Evolutionary conservation across 2,329 filamentous ascomycete genomes (phyloP).

Genomic region (Colletotrichum siamense): DNA sequence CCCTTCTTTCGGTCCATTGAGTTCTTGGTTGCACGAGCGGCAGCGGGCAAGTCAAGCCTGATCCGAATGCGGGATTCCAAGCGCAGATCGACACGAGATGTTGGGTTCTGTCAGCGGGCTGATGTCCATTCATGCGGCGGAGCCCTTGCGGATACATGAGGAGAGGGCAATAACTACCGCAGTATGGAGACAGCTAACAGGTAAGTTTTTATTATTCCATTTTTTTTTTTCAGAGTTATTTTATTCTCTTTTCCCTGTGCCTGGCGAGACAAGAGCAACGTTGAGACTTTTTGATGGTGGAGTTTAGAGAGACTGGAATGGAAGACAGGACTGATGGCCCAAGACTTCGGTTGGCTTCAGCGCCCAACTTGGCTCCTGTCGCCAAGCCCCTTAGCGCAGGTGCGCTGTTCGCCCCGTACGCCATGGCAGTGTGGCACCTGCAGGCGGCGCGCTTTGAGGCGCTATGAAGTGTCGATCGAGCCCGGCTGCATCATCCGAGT

Average conservation of each 20-base stretch:
- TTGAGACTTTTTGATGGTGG: background rate
- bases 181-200: background rate
- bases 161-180: background rate
- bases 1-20: background rate
- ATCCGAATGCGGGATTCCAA: background rate
- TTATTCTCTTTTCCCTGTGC: background rate
- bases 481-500: constrained; percentile 11
- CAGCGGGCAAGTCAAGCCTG: background rate
- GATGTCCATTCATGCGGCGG: background rate
- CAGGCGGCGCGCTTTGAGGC: constrained; percentile 1
- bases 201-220: background rate
- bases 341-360: background rate
- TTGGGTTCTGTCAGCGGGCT: background rate
- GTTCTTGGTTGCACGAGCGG: background rate
- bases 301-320: background rate
- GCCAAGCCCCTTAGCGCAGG: constrained; percentile 13
- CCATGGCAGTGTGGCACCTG: background rate
- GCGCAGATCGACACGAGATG: background rate
- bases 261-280: background rate
- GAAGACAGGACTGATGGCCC: background rate
- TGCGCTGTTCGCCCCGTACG: background rate
- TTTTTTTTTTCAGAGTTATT: background rate
- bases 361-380: background rate
- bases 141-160: background rate
- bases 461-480: constrained; percentile 9